Evolutionary conservation across 306 rosid species (phyloP).

Genomic region (Sphenostylis stenocarpa): DNA sequence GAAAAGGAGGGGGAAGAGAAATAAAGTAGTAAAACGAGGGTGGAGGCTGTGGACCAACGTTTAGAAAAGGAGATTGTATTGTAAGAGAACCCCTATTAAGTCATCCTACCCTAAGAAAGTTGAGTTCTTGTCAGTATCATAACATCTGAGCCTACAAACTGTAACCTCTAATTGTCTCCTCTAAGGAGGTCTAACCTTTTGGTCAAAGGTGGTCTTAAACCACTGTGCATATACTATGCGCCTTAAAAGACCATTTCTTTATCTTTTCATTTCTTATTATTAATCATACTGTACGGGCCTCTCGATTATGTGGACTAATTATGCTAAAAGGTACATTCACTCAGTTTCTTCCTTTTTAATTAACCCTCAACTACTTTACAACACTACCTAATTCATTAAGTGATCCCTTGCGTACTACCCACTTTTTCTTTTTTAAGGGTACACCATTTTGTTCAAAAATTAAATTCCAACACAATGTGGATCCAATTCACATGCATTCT

Average conservation of each 20-base stretch:
- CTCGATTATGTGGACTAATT: neutral
- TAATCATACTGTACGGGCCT: neutral
- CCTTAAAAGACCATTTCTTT: conserved; percentile 20
- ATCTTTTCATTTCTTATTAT: conserved; percentile 23
- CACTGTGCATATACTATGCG: conserved; percentile 22
- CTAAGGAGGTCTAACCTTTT: conserved; percentile 54
- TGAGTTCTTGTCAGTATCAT: conserved; percentile 53
- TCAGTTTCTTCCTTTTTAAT: neutral
- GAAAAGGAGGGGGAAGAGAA: neutral
- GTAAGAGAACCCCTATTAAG: conserved; percentile 40
- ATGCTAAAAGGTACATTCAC: neutral
- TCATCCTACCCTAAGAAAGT: conserved; percentile 51
- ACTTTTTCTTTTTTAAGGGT: neutral
- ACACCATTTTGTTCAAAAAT: neutral
- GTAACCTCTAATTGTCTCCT: conserved; percentile 83
- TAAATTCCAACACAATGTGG: neutral
- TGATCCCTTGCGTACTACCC: conserved; percentile 14
- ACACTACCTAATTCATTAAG: neutral
- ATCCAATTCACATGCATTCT: neutral
- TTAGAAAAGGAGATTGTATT: conserved; percentile 38
- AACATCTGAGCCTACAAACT: conserved; percentile 51
- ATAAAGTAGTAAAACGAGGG: conserved; percentile 34
- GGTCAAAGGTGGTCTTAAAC: conserved; percentile 44
- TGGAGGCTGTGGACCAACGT: conserved; percentile 49
- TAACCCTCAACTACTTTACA: neutral